phyloP scores from a whole-genome alignment of 139 green algal species.

The Picochlorum sp. region DNA sequence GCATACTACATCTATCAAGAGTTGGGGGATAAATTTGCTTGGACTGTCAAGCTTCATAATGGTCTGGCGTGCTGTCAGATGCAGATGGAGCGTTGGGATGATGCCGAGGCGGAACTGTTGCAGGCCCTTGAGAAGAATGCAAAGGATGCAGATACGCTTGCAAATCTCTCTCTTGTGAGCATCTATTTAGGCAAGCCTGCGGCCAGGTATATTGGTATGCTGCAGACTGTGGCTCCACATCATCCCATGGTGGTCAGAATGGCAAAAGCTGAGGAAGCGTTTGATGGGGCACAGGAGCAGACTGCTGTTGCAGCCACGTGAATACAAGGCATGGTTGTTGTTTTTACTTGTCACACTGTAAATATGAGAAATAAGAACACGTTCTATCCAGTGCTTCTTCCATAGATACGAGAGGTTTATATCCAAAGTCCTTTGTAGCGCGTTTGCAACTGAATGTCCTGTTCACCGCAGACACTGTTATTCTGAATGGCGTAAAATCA shows the following conservation, averaged over 20 bases:
- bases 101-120: slow-evolving; percentile 55
- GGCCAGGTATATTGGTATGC: slow-evolving; percentile 51
- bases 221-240: slow-evolving; percentile 55
- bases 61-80: slow-evolving; percentile 82
- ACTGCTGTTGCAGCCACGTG: neutral
- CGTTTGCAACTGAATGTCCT: slow-evolving; percentile 41
- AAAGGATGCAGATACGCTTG: slow-evolving; percentile 84
- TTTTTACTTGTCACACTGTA: slow-evolving; percentile 23
- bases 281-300: slow-evolving; percentile 49
- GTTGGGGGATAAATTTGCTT: slow-evolving; percentile 91
- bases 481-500: slow-evolving; percentile 57
- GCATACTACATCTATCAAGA: slow-evolving; percentile 93
- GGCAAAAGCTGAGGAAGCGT: slow-evolving; percentile 54
- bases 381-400: slow-evolving; percentile 50
- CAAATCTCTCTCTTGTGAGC: slow-evolving; percentile 75
- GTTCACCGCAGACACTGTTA: slow-evolving; percentile 47
- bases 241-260: slow-evolving; percentile 51
- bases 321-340: neutral
- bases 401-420: slow-evolving; percentile 40
- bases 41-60: slow-evolving; percentile 82
- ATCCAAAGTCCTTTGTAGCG: slow-evolving; percentile 49
- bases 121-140: slow-evolving; percentile 82
- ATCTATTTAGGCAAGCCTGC: slow-evolving; percentile 81
- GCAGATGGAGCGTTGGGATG: slow-evolving; percentile 74
- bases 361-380: slow-evolving; percentile 41